These are phyloP conservation scores for Coniella vitis DNA, from an alignment of 2,329 filamentous ascomycete species.

Conservation along the genomic window DNA sequence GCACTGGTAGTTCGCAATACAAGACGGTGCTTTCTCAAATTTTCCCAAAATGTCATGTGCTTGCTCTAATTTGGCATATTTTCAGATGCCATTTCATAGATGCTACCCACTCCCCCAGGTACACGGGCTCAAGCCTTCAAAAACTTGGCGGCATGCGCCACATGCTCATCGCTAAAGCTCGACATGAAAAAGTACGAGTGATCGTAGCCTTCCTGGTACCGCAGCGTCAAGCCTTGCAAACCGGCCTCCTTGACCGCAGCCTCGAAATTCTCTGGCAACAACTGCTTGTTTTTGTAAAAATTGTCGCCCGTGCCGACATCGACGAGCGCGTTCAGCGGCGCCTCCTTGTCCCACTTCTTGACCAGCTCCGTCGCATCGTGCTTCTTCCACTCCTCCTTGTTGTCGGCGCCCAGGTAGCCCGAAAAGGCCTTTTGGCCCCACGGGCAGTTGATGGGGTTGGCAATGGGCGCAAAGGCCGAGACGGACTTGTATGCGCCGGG, in stretches of 20 bases:
- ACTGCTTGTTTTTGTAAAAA: conserved; percentile 91
- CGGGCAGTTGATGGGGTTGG: conserved; percentile 76
- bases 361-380: conserved; percentile 91
- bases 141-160: conserved; percentile 86
- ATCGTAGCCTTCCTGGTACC: conserved; percentile 89
- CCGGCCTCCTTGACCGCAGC: conserved; percentile 71
- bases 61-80: not conserved
- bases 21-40: no score
- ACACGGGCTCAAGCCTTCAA: conserved; percentile 47
- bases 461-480: conserved; percentile 84
- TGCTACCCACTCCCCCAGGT: no score
- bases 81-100: no score
- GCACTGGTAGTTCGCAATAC: not conserved
- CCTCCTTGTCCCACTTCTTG: conserved; percentile 58
- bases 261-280: conserved; percentile 89
- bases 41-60: no score
- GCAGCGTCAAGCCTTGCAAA: conserved; percentile 63
- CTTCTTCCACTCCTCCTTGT: conserved; percentile 68
- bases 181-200: conserved; percentile 98
- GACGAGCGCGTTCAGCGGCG: conserved; percentile 68
- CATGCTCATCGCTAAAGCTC: conserved; percentile 81
- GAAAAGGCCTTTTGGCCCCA: conserved; percentile 96
- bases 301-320: conserved; percentile 93
- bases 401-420: conserved; percentile 77
- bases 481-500: conserved; percentile 84